Evolutionary conservation across 805 yeast species (phyloP), one percentile per base, ranked within the genome.

Genomic region (Kazachstania psychrophila): DNA sequence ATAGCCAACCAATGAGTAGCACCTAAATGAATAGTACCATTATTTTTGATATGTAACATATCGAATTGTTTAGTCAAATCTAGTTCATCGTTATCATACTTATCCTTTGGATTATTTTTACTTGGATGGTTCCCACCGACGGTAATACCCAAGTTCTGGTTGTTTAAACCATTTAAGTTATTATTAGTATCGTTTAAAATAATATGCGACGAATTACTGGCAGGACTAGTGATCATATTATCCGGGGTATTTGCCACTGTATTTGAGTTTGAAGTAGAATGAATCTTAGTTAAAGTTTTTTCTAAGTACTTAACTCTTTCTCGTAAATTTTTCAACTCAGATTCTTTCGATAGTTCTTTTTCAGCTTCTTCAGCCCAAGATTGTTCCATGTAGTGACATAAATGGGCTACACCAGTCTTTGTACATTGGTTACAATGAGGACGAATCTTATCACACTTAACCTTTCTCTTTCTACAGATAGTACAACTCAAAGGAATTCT

Each of bases 1-100:
- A 73, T 65, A 19, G 76, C 75, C 46, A 73, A 54, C 77, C 78
- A 73, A 17, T 76, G 75, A 4, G 76, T 66, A 1, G 74, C 70
- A 40, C 76, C 70, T n/a, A 66, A 43, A 48, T 65, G 69, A 3
- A 62, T 61, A 1, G 69, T 65, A 4, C 68, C 64, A 20, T 64
- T 65, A 18, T 62, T 56, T 40, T 64, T 65, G 29, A 65, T 54
- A 43, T 66, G 71, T 28, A 66, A 39, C 66, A 66, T 65, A 44
- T 66, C 70, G 38, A 66, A 66, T 39, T 64, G 66, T 45, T 65
- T 59, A 2, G 67, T 63, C 22, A 66, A 42, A 38, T 61, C 63
- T 25, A 66, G 42, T 35, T 60, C 61, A 40, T 59, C 65, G 33
- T 51, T 48, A 30, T 52, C 58, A 36, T 55, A 52, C 39, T 52